Conservation (phyloP, 148 eudicot species). For the Vaccinium darrowii region DNA sequence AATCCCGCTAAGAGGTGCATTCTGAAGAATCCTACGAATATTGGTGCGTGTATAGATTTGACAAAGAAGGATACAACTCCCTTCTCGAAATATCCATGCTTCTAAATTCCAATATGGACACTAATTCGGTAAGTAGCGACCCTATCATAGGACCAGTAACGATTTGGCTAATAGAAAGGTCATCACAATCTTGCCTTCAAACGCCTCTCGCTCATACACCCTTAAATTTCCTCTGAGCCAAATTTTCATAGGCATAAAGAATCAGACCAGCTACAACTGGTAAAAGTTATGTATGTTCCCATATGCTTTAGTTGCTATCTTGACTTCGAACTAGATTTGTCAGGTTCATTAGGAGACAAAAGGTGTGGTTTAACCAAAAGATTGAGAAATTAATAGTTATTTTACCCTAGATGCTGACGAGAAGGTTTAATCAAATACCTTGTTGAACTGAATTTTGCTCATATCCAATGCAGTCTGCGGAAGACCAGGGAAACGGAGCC, state of each 20-base stretch:
- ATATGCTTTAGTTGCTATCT: not conserved
- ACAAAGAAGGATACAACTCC: not conserved
- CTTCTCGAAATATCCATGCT: not conserved
- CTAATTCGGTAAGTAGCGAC: not conserved
- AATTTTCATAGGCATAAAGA: not conserved
- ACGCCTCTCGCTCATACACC: not conserved
- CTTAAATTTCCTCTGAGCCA: not conserved
- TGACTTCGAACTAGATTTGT: not conserved
- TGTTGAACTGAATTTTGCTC: slow-evolving; percentile 91
- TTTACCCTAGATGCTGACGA: not conserved
- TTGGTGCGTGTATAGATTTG: not conserved
- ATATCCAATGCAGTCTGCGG: slow-evolving; percentile 94
- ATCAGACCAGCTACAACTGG: not conserved
- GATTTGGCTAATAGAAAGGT: not conserved
- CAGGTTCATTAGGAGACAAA: not conserved
- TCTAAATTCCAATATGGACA: not conserved
- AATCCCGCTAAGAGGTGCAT: not conserved
- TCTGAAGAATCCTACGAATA: not conserved
- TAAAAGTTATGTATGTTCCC: not conserved
- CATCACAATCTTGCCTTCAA: not conserved
- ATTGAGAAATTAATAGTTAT: not conserved
- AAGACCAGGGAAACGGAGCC: slow-evolving; percentile 77
- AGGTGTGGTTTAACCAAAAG: not conserved
- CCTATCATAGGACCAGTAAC: not conserved
- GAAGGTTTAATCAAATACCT: slow-evolving; percentile 38